Evolutionary conservation across 768 basidiomycete genomes (phyloP).

Genomic region (Gymnopilus junonius): DNA sequence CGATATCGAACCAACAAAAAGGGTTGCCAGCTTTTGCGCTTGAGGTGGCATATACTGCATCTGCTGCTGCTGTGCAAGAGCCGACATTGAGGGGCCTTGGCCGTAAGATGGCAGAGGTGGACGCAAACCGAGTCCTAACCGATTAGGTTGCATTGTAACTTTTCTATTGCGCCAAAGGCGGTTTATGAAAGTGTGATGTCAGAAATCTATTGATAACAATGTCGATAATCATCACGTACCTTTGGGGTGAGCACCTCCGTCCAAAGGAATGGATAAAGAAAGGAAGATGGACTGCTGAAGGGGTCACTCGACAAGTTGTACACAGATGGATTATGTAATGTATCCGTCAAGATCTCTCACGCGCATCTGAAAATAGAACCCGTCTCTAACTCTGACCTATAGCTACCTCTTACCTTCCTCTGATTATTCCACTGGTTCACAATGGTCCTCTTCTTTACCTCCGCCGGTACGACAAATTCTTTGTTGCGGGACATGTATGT

Average conservation of each 20-base stretch:
- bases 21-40: conserved; percentile 68
- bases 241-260: neutral
- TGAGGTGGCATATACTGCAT: conserved; percentile 64
- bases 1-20: conserved; percentile 96
- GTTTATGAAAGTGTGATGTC: neutral
- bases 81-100: conserved; percentile 90
- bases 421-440: neutral
- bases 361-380: neutral
- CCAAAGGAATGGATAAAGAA: neutral
- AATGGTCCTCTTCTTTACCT: conserved; percentile 61
- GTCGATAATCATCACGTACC: neutral
- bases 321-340: conserved; percentile 14
- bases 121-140: conserved; percentile 88
- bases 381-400: neutral
- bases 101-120: conserved; percentile 86
- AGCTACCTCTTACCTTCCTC: too few relatives aligned
- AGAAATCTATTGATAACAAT: neutral
- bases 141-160: conserved; percentile 71
- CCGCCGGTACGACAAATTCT: conserved; percentile 35
- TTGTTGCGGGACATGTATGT: neutral
- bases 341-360: conserved; percentile 6
- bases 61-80: conserved; percentile 89
- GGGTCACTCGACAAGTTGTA: neutral
- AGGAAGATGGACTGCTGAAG: neutral
- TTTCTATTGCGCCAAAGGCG: neutral